Conservation (phyloP, 2,329 filamentous ascomycete genomes). For the Colletotrichum paranaense region DNA sequence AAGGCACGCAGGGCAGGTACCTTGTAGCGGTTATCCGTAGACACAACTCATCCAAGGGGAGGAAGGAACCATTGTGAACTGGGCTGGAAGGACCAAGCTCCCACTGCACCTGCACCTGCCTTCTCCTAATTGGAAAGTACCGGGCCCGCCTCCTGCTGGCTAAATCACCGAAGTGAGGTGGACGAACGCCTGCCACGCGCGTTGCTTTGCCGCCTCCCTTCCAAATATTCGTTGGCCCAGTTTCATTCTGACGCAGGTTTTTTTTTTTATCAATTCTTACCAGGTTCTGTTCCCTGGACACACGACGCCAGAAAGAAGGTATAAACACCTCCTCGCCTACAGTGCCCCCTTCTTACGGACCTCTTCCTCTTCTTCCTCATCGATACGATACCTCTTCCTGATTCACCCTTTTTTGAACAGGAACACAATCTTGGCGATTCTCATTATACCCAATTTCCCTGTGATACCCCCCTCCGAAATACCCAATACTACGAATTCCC, state of each 20-base stretch:
- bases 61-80: slow-evolving; percentile 3
- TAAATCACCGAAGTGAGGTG: not conserved
- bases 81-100: slow-evolving; percentile 25
- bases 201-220: slow-evolving; percentile 11
- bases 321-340: slow-evolving; percentile 30
- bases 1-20: not conserved
- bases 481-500: slow-evolving; percentile 1
- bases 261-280: not conserved
- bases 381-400: slow-evolving; percentile 30
- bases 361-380: slow-evolving; percentile 6
- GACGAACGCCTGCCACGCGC: slow-evolving; percentile 11
- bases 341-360: not conserved
- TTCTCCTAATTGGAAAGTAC: not conserved
- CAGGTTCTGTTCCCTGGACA: not conserved
- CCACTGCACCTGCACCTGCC: slow-evolving; percentile 6
- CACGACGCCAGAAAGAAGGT: slow-evolving; percentile 1
- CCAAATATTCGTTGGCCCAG: slow-evolving; percentile 3
- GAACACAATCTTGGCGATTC: slow-evolving; percentile 28
- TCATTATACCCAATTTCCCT: slow-evolving; percentile 31
- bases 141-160: not conserved
- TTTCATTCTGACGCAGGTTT: slow-evolving; percentile 26
- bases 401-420: slow-evolving; percentile 16
- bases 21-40: not conserved
- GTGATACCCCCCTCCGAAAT: slow-evolving; percentile 30
- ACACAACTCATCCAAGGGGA: not conserved